phyloP scores from a whole-genome alignment of 495 filamentous ascomycete genomes.

The Xeromyces bisporus region DNA sequence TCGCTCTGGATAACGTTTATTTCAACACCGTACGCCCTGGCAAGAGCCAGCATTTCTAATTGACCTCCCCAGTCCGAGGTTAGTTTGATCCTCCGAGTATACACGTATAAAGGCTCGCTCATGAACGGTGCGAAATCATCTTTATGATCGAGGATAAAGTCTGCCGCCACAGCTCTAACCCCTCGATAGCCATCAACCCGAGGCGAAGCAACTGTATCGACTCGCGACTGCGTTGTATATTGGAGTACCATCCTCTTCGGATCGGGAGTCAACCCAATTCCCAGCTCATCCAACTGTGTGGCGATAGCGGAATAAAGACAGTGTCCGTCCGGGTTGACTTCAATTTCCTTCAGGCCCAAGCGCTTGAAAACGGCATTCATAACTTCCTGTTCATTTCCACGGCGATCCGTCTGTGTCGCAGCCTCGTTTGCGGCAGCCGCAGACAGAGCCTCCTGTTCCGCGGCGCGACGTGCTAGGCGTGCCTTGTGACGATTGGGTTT shows the following conservation, averaged over 20 bases:
- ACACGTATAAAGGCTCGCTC: slow-evolving; percentile 61
- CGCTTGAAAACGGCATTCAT: slow-evolving; percentile 50
- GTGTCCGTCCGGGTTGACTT: slow-evolving; percentile 80
- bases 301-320: slow-evolving; percentile 91
- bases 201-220: slow-evolving; percentile 24
- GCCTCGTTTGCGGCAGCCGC: slow-evolving; percentile 59
- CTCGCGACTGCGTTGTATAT: slow-evolving; percentile 20
- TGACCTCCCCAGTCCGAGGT: slow-evolving; percentile 97
- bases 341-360: slow-evolving; percentile 50
- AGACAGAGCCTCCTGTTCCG: slow-evolving; percentile 55
- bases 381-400: slow-evolving; percentile 47
- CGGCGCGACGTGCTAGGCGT: slow-evolving; percentile 71
- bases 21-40: slow-evolving; percentile 62
- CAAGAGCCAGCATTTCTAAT: slow-evolving; percentile 71
- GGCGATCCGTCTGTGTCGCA: slow-evolving; percentile 51
- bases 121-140: slow-evolving; percentile 56
- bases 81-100: slow-evolving; percentile 60
- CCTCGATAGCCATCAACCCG: slow-evolving; percentile 30
- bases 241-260: slow-evolving; percentile 22
- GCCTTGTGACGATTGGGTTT: slow-evolving; percentile 89
- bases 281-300: slow-evolving; percentile 46
- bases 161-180: slow-evolving; percentile 33
- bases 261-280: slow-evolving; percentile 31
- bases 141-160: slow-evolving; percentile 38
- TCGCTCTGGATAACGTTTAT: slow-evolving; percentile 76